Base-by-base conservation (phyloP, 352 stramenopile genomes). In the Phytophthora europaea region DNA sequence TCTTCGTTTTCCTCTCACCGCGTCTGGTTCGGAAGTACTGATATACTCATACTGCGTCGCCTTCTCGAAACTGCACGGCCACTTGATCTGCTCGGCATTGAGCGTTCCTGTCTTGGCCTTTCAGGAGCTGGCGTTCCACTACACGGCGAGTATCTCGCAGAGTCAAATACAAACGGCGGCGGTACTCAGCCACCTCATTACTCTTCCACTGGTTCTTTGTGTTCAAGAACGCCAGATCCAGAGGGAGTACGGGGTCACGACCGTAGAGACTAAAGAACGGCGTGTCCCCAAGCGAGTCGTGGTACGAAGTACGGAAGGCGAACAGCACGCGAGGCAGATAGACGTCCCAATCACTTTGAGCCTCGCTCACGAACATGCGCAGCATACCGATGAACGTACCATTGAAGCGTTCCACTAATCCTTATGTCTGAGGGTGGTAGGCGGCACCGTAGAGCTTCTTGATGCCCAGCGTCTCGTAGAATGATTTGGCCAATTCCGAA, bases 141-240 rank as follows among this genome's bases (percentile, higher is more conserved):
- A 63, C 9, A 0, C 10, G 12, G 0, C 65, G 8, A 1, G 65
- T 61, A 5, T 72, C 48, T 8, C 13, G 18, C 2, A 67, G 10
- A 0, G 36, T 0, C 47, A 72, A 4, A 10, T 45, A 45, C n/a
- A 72, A 12, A 6, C 60, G 12, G 7, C 65, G 8, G 0, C 33
- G 16, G 15, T 72, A 67, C 1, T 23, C 15, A 3, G 48, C 48
- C 6, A 72, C 56, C 22, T 67, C 56, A 26, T 72, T 61, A 16
- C 56, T 65, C 6, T 65, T 60, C 45, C 33, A 71, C 0, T 65
- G 33, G 13, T 51, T 50, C 2, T 55, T 47, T 2, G 51, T 3
- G 34, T 65, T 71, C 12, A 71, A 18, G 13, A 71, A 71, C 15
- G 64, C 64, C 0, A 72, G 4, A 23, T 65, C 64, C 20, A 71